Conservation (phyloP, 306 rosid genomes). For the Abrus pulchellus region DNA sequence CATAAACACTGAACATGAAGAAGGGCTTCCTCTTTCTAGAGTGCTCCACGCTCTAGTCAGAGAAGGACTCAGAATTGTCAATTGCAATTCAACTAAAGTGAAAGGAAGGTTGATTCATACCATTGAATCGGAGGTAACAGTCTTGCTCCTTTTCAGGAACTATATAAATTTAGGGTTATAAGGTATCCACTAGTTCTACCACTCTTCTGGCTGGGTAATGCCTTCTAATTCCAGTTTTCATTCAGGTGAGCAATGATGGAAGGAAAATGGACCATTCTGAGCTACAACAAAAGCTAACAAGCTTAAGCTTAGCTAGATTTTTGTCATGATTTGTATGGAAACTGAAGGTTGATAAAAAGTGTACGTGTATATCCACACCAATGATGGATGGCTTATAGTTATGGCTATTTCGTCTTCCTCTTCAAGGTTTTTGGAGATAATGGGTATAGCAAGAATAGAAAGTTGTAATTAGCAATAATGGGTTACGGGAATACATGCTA, state of each 20-base stretch:
- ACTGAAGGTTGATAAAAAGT: too few species aligned
- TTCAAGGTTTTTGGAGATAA: too few species aligned
- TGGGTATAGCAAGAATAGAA: too few species aligned
- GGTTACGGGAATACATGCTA: too few species aligned
- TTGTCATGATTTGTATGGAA: too few species aligned
- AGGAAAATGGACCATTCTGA: constrained; percentile 36
- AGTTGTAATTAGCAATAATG: too few species aligned
- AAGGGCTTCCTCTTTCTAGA: constrained; percentile 52
- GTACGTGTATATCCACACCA: too few species aligned
- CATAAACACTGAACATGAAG: constrained; percentile 44
- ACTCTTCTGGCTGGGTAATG: too few species aligned
- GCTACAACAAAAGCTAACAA: constrained; percentile 44
- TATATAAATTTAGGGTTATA: background rate
- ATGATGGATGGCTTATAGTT: too few species aligned
- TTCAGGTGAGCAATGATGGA: constrained; percentile 35
- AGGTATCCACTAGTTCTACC: too few species aligned
- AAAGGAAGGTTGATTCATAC: constrained; percentile 50
- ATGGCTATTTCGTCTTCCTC: too few species aligned
- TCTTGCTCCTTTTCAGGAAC: background rate
- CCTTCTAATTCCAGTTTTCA: background rate
- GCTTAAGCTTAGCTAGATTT: background rate
- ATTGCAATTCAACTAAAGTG: constrained; percentile 51
- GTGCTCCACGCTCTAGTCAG: constrained; percentile 43
- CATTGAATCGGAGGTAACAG: constrained; percentile 51
- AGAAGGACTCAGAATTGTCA: constrained; percentile 52